Evolutionary conservation across 345 rosid species (phyloP).

Genomic region (Eucalyptus brandiana): DNA sequence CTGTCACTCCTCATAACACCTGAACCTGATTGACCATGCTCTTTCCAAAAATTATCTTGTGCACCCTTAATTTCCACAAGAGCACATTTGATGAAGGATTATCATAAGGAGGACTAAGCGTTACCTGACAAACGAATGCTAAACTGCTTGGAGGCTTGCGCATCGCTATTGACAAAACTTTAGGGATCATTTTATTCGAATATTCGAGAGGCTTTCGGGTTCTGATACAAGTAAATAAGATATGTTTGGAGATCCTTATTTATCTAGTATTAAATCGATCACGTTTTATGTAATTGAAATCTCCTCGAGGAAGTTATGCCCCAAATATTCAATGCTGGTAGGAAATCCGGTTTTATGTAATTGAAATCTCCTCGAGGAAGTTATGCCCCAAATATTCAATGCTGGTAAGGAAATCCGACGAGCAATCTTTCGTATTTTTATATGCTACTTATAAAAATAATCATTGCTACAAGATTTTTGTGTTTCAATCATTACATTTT

Average conservation of each 20-base stretch:
- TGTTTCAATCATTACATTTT: not conserved
- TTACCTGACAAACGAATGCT: not conserved
- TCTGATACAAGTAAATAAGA: not conserved
- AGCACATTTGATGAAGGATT: not conserved
- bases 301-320: not conserved
- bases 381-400: not conserved
- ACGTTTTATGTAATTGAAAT: not conserved
- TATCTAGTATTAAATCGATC: not conserved
- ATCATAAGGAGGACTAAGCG: not conserved
- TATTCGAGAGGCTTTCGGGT: not conserved
- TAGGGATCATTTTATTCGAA: not conserved
- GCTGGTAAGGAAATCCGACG: not conserved
- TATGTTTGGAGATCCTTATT: not conserved
- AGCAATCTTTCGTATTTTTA: not conserved
- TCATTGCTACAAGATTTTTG: not conserved
- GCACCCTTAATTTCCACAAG: not conserved
- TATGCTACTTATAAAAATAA: not conserved
- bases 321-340: not conserved
- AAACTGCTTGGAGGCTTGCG: not conserved
- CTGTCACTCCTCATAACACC: fast-evolving
- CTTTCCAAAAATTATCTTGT: not conserved
- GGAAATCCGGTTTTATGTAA: not conserved
- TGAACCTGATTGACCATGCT: fast-evolving
- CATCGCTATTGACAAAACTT: not conserved
- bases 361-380: not conserved